These are phyloP conservation scores for Tolypocladium sp. DNA, from an alignment of 2,329 filamentous ascomycete species.

Conservation along the genomic window DNA sequence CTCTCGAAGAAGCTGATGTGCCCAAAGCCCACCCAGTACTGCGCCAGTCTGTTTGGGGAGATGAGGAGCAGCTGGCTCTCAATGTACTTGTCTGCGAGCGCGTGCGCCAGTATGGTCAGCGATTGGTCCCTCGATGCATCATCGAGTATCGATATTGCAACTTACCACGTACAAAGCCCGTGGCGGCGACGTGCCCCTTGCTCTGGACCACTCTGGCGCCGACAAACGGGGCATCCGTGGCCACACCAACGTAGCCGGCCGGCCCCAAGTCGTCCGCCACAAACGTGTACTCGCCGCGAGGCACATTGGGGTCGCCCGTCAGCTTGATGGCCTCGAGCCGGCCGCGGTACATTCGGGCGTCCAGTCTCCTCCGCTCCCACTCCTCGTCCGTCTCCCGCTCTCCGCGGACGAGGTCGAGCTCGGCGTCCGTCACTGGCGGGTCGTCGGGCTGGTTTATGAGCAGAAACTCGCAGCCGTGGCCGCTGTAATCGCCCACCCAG, in stretches of 20 bases:
- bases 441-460: conserved; percentile 65
- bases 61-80: conserved; percentile 69
- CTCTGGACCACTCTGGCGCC: conserved; percentile 66
- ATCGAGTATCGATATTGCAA: background rate
- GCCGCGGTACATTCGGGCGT: conserved; percentile 49
- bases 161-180: conserved; percentile 65
- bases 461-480: conserved; percentile 83
- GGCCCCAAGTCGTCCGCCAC: conserved; percentile 68
- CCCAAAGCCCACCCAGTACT: conserved; percentile 64
- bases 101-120: background rate
- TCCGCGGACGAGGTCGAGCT: conserved; percentile 28
- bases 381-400: conserved; percentile 33
- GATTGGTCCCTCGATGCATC: background rate
- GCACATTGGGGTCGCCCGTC: conserved; percentile 85
- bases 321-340: conserved; percentile 78
- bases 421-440: conserved; percentile 26
- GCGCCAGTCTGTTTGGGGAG: conserved; percentile 67
- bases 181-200: conserved; percentile 67
- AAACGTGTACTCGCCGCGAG: conserved; percentile 77
- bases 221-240: conserved; percentile 59
- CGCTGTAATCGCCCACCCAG: conserved; percentile 84
- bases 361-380: conserved; percentile 34
- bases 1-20: conserved; percentile 54
- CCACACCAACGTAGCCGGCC: conserved; percentile 52
- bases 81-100: conserved; percentile 58